Conservation (phyloP, 78 protist species). For the Polysphondylium violaceum region DNA sequence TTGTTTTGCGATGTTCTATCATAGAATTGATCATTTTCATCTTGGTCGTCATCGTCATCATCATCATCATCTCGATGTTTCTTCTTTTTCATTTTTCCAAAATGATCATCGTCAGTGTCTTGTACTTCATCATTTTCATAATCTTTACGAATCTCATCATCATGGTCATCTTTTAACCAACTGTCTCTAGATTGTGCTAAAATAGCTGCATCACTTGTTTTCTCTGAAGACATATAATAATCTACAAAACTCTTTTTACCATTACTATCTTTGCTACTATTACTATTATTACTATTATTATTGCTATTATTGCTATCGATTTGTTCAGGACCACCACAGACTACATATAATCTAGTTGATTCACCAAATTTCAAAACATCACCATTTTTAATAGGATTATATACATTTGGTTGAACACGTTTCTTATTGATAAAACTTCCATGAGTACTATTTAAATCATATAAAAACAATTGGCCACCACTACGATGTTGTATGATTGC, state of each 20-base stretch:
- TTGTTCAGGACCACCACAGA: neutral
- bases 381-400: conserved; percentile 41
- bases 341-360: conserved; percentile 71
- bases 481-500: conserved; percentile 69
- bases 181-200: neutral
- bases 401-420: conserved; percentile 12
- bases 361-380: conserved; percentile 77
- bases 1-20: conserved; percentile 41
- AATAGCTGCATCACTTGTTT: neutral
- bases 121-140: conserved; percentile 21
- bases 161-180: conserved; percentile 29
- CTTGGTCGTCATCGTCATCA: conserved; percentile 4
- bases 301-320: neutral
- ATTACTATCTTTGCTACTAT: conserved; percentile 2
- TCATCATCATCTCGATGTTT: neutral
- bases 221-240: conserved; percentile 1
- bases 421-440: conserved; percentile 76
- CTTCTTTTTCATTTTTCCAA: neutral
- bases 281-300: neutral
- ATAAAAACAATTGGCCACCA: conserved; percentile 40
- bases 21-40: conserved; percentile 45
- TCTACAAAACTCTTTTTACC: conserved; percentile 2
- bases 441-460: conserved; percentile 73
- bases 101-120: conserved; percentile 18
- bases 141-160: conserved; percentile 24